Evolutionary conservation across 202 grass and related monocot genomes (phyloP), one percentile per base, ranked within the genome.

Genomic region (Schoenoplectus tabernaemontani): DNA sequence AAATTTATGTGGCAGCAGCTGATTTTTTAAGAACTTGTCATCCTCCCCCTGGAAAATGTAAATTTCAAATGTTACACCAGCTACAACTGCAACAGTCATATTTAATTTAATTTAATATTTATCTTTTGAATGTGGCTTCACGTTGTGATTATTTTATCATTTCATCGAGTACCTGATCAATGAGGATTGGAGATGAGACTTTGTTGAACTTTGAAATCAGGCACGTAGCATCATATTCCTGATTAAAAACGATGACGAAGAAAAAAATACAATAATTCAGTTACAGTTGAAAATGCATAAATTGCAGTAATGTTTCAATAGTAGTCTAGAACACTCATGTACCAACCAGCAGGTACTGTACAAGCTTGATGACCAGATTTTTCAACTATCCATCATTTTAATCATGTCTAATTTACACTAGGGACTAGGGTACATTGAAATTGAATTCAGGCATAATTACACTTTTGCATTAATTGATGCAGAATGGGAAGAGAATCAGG

Each of bases 151-250:
- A 32, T 73, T 32, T 74, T 11, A 50, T 23, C 33, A 33, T 73
- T 73, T n/a, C 5, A 51, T 74, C 26, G n/a, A 53, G 57, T 93
- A 99, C 96, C 92, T 99, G 96, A 76, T 99, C 96, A 81, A 99
- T 93, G 23, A 99, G 82, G 71, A 99, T 96, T 51, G 92, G 57
- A 85, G 83, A 70, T 59, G 87, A 84, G 87, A 99, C 53, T 13
- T 67, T 79, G 41, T 71, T 96, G 83, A 7, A 85, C 66, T 96
- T 91, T 82, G 79, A 87, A 67, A 99, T 64, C 65, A 99, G 82
- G 81, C 61, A 80, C 57, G 96, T 93, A 26, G 96, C 91, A 43
- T 95, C 96, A 20, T 91, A 95, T 68, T 98, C 91, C 91, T 98
- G 81, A 32, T 70, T 15, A 23, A 78, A 67, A 59, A 74, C 42